Conservation (phyloP, 1,284 basidiomycete genomes). For the Cutaneotrichosporon sp. region DNA sequence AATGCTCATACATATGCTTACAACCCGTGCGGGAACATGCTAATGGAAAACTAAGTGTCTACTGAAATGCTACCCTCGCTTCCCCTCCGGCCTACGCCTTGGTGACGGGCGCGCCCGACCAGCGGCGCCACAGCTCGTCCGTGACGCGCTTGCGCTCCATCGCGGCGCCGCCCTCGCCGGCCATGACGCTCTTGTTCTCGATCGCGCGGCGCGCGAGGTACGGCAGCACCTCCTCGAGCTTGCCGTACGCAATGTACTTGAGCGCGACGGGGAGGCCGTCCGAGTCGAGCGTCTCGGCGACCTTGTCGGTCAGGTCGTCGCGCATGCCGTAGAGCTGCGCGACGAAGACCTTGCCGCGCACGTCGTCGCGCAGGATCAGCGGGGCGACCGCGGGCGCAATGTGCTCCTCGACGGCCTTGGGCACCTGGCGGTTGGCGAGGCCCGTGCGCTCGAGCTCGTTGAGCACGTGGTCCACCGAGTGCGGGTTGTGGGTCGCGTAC, state of each 20-base stretch:
- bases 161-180: slow-evolving; percentile 61
- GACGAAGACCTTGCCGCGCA: slow-evolving; percentile 65
- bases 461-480: slow-evolving; percentile 65
- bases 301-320: slow-evolving; percentile 72
- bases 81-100: not conserved
- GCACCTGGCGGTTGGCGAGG: slow-evolving; percentile 55
- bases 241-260: slow-evolving; percentile 84
- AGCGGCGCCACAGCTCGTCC: slow-evolving; percentile 26
- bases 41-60: not conserved
- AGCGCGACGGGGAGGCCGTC: slow-evolving; percentile 66
- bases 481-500: slow-evolving; percentile 85
- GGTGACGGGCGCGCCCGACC: not conserved
- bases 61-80: not conserved
- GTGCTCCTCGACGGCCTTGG: slow-evolving; percentile 1
- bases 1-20: not conserved
- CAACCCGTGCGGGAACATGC: slow-evolving; percentile 3
- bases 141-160: slow-evolving; percentile 57
- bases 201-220: slow-evolving; percentile 72
- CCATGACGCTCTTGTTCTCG: slow-evolving; percentile 73
- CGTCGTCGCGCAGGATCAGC: slow-evolving; percentile 19
- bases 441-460: slow-evolving; percentile 63
- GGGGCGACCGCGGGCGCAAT: not conserved
- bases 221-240: slow-evolving; percentile 73
- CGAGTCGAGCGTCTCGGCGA: slow-evolving; percentile 63
- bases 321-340: slow-evolving; percentile 89